Base-by-base conservation (phyloP, 2,329 filamentous ascomycete genomes). In the Sporothrix brasiliensis region DNA sequence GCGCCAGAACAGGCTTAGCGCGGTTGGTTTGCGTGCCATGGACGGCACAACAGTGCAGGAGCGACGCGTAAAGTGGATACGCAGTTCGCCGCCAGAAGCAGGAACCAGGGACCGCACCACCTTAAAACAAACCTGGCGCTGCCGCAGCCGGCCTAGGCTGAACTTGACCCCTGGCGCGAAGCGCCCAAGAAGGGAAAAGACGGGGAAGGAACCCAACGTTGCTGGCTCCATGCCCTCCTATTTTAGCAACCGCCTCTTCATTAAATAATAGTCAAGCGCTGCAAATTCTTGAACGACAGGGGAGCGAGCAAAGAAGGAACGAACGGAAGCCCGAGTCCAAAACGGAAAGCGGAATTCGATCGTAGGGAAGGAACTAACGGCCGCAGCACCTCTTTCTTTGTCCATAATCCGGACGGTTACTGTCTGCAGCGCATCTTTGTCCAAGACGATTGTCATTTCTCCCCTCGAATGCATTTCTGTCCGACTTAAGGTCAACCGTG, bases 111-210 rank as follows among this genome's bases (percentile, higher is more conserved):
- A 34, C 21, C 27, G 39, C 39, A 39, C 34, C 56, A 44, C n/a
- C 34, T 44, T 44, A 44, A 19, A 53, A 30, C 50, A 52, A 53
- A 52, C 16, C 16, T 61, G 56, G 56, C 39, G 56, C 56, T 39
- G 53, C 14, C 16, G 53, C 11, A 2, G 24, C 13, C 13, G 53
- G 49, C 49, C 49, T 30, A 13, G 53, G 3, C 21, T 34, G 53
- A 24, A 14, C 49, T 69, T 69, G 54, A 71, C 70, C 70, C 70
- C 70, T 71, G 70, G 67, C 61, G 61, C 70, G 70, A 69, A 69
- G 60, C 70, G 70, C 70, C 67, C 65, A 68, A 67, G 58, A 65
- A 54, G 27, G 58, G 50, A 27, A 68, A 68, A 67, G 19, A 50
- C 65, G 69, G 69, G 65, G 69, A 68, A 70, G 16, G 65, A 54